Conservation (phyloP, 768 basidiomycete species). For the Cystobasidium onofrii region DNA sequence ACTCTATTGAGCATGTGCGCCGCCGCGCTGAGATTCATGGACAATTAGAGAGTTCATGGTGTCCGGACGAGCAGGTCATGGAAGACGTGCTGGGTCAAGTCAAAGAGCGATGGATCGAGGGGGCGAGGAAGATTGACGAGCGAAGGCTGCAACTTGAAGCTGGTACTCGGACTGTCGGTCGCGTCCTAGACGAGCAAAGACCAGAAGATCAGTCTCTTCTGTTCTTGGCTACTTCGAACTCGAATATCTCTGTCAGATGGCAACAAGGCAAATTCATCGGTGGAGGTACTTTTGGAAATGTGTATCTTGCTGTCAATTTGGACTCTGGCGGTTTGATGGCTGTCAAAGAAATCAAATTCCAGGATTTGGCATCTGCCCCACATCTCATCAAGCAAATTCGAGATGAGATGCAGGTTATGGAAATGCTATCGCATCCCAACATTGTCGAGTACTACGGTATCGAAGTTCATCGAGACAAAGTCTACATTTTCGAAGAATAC, state of each 20-base stretch:
- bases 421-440: conserved; percentile 92
- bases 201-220: conserved; percentile 87
- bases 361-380: conserved; percentile 78
- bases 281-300: conserved; percentile 97
- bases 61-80: conserved; percentile 38
- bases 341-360: conserved; percentile 89
- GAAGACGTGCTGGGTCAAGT: conserved; percentile 35
- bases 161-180: conserved; percentile 71
- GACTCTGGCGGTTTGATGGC: conserved; percentile 96
- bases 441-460: conserved; percentile 98
- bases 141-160: conserved; percentile 56
- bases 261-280: conserved; percentile 98
- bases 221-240: conserved; percentile 88
- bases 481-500: conserved; percentile 98
- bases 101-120: conserved; percentile 51
- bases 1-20: conserved; percentile 25
- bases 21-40: not conserved
- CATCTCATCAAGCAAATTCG: conserved; percentile 84
- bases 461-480: conserved; percentile 95
- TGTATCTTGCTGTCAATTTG: conserved; percentile 94
- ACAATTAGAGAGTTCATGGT: conserved; percentile 9
- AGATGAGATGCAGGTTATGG: conserved; percentile 95
- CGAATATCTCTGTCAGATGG: conserved; percentile 93
- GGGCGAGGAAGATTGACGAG: conserved; percentile 60
- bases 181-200: conserved; percentile 86